Conservation (phyloP, 192 early-diverging fungal species). For the Entomortierella parvispora region DNA sequence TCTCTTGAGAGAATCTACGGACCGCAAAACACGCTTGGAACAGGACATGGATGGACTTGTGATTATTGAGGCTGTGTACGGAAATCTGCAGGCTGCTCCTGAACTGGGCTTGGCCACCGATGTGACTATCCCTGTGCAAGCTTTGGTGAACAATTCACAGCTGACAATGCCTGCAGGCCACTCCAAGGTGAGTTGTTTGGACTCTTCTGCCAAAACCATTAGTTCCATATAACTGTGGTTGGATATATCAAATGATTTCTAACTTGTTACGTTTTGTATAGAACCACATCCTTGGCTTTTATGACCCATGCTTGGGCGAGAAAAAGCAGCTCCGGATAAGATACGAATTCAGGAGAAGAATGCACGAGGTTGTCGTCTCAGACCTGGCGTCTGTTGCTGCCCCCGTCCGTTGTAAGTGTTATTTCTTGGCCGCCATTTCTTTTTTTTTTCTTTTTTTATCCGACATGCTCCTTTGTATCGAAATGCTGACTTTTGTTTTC, state of each 20-base stretch:
- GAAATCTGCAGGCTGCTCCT: conserved; percentile 67
- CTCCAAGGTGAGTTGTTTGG: conserved; percentile 74
- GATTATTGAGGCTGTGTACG: conserved; percentile 89
- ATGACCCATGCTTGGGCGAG: conserved; percentile 93
- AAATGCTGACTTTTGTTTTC: not conserved
- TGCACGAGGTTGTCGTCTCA: conserved; percentile 84
- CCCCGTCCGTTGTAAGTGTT: conserved; percentile 75
- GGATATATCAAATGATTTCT: not conserved
- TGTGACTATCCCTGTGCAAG: conserved; percentile 88
- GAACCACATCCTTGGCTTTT: conserved; percentile 92
- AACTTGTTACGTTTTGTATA: conserved; percentile 34
- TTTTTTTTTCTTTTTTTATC: not conserved
- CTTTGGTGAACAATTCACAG: conserved; percentile 85
- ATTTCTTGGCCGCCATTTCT: not conserved
- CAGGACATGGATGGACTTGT: conserved; percentile 79
- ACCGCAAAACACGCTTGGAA: conserved; percentile 74
- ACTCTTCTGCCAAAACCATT: not conserved
- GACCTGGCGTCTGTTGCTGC: conserved; percentile 84
- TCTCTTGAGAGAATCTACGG: conserved; percentile 74
- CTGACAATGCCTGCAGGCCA: conserved; percentile 87
- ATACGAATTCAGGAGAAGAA: conserved; percentile 82
- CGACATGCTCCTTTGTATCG: too few relatives aligned
- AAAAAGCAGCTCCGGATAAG: conserved; percentile 84
- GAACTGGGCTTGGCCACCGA: conserved; percentile 66
- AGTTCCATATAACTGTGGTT: not conserved